phyloP scores from a whole-genome alignment of 257 asterid species.

The Fraxinus anomala region DNA sequence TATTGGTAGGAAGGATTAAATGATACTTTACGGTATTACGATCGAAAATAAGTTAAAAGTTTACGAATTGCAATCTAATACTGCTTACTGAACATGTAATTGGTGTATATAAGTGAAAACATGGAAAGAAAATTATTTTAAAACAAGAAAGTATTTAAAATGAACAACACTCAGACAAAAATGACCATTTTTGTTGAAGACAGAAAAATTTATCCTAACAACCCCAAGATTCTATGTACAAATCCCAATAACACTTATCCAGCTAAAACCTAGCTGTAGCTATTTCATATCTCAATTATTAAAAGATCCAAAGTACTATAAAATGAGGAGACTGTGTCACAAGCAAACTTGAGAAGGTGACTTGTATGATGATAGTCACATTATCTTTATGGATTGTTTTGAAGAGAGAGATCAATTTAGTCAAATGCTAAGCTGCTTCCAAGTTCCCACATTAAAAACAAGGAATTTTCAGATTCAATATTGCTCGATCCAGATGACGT shows the following conservation, averaged over 20 bases:
- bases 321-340: background rate
- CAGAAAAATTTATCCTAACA: background rate
- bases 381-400: constrained; percentile 23
- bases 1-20: background rate
- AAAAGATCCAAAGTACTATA: constrained; percentile 7
- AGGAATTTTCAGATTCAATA: background rate
- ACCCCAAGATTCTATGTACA: background rate
- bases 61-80: background rate
- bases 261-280: constrained; percentile 21
- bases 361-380: constrained; percentile 21
- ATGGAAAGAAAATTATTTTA: too few species aligned
- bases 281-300: constrained; percentile 20
- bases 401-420: constrained; percentile 14
- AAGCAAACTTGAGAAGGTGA: constrained; percentile 24
- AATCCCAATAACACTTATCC: constrained; percentile 11
- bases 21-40: background rate
- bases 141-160: too few species aligned
- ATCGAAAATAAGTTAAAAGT: background rate
- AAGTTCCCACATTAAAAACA: constrained; percentile 13
- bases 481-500: background rate
- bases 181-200: background rate
- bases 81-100: background rate
- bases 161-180: background rate
- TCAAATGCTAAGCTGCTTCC: constrained; percentile 32
- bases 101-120: background rate